phyloP scores from a whole-genome alignment of 805 yeast genomes.

The Scheffersomyces ergatensis region DNA sequence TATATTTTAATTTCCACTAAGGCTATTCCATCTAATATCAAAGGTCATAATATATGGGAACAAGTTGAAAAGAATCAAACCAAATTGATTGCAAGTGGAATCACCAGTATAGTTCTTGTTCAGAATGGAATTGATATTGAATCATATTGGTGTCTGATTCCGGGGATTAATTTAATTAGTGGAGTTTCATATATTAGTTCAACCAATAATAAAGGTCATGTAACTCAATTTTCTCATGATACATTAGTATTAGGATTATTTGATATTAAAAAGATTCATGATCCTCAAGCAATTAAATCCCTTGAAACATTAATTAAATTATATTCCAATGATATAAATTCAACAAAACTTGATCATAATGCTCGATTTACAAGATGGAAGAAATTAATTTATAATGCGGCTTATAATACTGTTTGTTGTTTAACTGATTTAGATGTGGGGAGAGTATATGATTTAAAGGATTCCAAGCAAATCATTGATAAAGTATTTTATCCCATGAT shows the following conservation, averaged over 20 bases:
- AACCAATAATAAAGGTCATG: conserved; percentile 20
- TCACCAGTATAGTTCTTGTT: conserved; percentile 18
- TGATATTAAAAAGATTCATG: conserved; percentile 9
- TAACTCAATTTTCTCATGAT: conserved; percentile 28
- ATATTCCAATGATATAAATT: conserved; percentile 21
- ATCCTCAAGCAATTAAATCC: conserved; percentile 26
- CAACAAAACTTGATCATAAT: conserved; percentile 17
- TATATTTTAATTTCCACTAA: conserved; percentile 33
- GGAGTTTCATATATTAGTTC: conserved; percentile 35
- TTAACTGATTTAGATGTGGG: conserved; percentile 28
- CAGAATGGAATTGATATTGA: conserved; percentile 27
- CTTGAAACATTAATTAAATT: conserved; percentile 15
- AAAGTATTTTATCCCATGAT: conserved; percentile 16
- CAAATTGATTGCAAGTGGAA: conserved; percentile 14
- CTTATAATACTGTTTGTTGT: conserved; percentile 53
- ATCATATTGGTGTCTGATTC: conserved; percentile 17
- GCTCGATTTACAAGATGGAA: conserved; percentile 48
- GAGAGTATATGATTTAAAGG: conserved; percentile 30
- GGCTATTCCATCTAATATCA: conserved; percentile 23
- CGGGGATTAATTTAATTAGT: conserved; percentile 19
- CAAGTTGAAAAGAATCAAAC: conserved; percentile 10
- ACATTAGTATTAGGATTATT: conserved; percentile 25
- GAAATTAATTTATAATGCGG: conserved; percentile 68
- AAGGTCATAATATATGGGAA: conserved; percentile 24
- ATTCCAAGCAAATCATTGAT: conserved; percentile 17